Evolutionary conservation across 164 flowering plant genomes (phyloP), one percentile per base, ranked within the genome.

Genomic region (Akebia trifoliata): DNA sequence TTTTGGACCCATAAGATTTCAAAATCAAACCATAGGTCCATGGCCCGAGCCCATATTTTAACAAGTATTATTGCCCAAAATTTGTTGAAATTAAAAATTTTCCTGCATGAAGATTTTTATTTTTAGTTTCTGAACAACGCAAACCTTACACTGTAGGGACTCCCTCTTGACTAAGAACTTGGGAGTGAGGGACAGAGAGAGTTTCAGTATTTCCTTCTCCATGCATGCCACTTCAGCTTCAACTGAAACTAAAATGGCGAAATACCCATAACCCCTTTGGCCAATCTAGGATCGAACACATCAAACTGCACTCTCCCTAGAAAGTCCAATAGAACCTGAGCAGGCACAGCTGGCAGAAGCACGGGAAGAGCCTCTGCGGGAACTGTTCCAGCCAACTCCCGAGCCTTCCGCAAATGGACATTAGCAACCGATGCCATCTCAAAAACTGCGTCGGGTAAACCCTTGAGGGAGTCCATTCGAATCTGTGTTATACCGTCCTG

Each of bases 401-500:
- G 85, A 56, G 96, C 99, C 74, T 90, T 94, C 73, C 74, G 73
- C 54, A 94, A 67, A 75, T 94, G 97, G 35, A 58, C 68, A 70
- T 73, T 83, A 30, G 97, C 99, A 31, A 82, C 91, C 0, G 99
- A 90, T 31, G 99, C 96, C 82, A 94, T 86, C 46, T 90, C 97
- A 69, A 79, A 94, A 31, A 94, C 91, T 3, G 82, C 91, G 63
- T 81, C 67, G 25, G 86, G 69, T 35, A 94, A 60, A 17, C 59
- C 67, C 67, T 84, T 87, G 40, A 83, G 84, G 25, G 84, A 80
- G 57, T 86, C 90, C 68, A 78, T 46, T 8, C 24, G 60, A 21
- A 83, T 72, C 61, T 74, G 85, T 29, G 53, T 54, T 37, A 59
- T 73, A 40, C 85, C 86, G 26, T 77, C 84, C 40, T 79, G 73